Base-by-base conservation (phyloP, 108 stramenopile genomes). In the Fragilaria crotonensis region DNA sequence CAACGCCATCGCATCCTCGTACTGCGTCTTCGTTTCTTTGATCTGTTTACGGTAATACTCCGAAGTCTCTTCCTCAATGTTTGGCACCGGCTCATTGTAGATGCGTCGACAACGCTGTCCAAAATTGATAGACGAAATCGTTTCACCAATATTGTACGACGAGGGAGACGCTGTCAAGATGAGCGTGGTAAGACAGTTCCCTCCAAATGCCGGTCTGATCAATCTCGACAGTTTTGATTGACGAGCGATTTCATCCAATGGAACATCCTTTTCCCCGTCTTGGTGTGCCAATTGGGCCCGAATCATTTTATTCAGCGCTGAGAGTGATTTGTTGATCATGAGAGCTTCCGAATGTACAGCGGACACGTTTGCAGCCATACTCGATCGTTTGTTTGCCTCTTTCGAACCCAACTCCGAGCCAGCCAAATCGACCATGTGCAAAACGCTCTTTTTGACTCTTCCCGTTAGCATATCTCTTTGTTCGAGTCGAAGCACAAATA, bases 351-450 rank as follows among this genome's bases (percentile, higher is more conserved):
- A 63, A 60, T 70, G 69, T 31, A 78, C 70, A 2, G 71, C 62
- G 30, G 63, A 67, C 23, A 73, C 82, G 33, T 60, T 78, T 0
- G 60, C 66, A 3, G 26, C 26, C 21, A 33, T 5, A 25, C 47
- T 32, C 21, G 19, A 22, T 17, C 54, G 18, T 29, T 49, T 21
- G 52, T 51, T 27, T 47, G 49, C 46, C 66, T 72, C 48, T 59
- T 54, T 64, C n/a, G 44, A 32, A 25, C 59, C 84, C 52, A 80
- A 58, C 72, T 96, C 94, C 52, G 72, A 77, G 11, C 96, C 96
- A 19, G 94, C 96, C 61, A 94, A 64, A 68, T 97, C 96, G 33
- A 93, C 73, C 58, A 96, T 59, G 45, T 74, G 66, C 52, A 97
- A 49, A 20, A 65, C 63, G 56, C 87, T 86, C 21, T 54, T 54